Evolutionary conservation across 805 yeast genomes (phyloP).

Genomic region (Kregervanrija fluxuum): DNA sequence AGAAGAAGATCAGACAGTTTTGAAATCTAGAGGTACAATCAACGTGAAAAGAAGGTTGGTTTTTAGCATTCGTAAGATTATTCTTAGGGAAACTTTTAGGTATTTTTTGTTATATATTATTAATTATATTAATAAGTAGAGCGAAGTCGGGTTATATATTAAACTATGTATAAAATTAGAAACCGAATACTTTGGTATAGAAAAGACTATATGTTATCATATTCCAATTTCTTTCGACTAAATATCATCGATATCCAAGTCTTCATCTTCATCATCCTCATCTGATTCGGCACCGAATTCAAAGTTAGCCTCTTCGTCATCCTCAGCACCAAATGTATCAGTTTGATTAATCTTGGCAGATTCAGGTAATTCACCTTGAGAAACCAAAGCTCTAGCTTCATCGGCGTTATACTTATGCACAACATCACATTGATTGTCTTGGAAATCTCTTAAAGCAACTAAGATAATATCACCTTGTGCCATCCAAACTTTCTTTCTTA

Average conservation of each 20-base stretch:
- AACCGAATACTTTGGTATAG: not conserved
- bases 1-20: constrained; percentile 57
- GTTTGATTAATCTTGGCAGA: constrained; percentile 96
- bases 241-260: constrained; percentile 91
- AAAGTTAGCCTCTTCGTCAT: constrained; percentile 95
- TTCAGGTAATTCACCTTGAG: constrained; percentile 95
- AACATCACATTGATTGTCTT: constrained; percentile 96
- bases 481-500: constrained; percentile 99
- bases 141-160: not conserved
- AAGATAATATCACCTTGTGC: constrained; percentile 96
- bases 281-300: constrained; percentile 94
- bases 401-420: constrained; percentile 95
- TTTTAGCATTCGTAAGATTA: too few species aligned
- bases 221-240: constrained; percentile 27
- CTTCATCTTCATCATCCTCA: constrained; percentile 61
- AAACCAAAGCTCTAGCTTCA: constrained; percentile 95
- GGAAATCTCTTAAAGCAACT: constrained; percentile 96
- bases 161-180: not conserved
- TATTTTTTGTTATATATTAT: not conserved
- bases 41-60: too few species aligned
- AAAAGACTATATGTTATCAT: not conserved
- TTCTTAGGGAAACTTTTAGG: too few species aligned
- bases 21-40: constrained; percentile 23
- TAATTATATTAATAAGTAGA: not conserved
- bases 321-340: constrained; percentile 93